Conservation (phyloP, 441 rosid genomes). For the Populus tomentosa region DNA sequence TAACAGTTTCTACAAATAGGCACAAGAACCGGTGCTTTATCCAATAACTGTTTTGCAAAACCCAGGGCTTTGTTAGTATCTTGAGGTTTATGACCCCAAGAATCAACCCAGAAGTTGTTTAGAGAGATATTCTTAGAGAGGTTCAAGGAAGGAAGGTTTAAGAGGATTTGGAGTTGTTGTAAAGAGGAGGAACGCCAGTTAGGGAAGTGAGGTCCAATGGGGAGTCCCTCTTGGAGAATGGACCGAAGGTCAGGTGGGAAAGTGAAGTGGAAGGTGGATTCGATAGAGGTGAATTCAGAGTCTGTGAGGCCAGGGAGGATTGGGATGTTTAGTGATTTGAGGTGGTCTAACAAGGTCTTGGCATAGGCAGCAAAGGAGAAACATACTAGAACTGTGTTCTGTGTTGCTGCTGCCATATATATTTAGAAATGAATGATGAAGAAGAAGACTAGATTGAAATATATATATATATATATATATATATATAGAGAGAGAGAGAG, state of each 20-base stretch:
- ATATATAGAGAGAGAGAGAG: too few species aligned
- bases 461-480: too few species aligned
- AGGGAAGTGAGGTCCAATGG: constrained; percentile 63
- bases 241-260: constrained; percentile 90
- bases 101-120: constrained; percentile 56
- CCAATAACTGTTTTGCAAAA: constrained; percentile 20
- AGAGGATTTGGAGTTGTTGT: constrained; percentile 48
- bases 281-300: constrained; percentile 55
- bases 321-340: constrained; percentile 43
- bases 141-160: constrained; percentile 45
- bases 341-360: constrained; percentile 46
- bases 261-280: constrained; percentile 47
- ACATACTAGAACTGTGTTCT: constrained; percentile 32
- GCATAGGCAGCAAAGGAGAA: constrained; percentile 71
- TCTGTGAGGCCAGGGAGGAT: constrained; percentile 59
- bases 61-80: constrained; percentile 24
- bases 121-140: constrained; percentile 39
- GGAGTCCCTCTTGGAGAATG: constrained; percentile 75
- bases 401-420: background rate
- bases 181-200: constrained; percentile 71
- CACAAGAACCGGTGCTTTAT: constrained; percentile 54
- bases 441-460: background rate
- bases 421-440: background rate
- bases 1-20: constrained; percentile 64
- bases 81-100: constrained; percentile 59